Evolutionary conservation across 768 basidiomycete genomes (phyloP).

Genomic region (Hypholoma fasciculare): DNA sequence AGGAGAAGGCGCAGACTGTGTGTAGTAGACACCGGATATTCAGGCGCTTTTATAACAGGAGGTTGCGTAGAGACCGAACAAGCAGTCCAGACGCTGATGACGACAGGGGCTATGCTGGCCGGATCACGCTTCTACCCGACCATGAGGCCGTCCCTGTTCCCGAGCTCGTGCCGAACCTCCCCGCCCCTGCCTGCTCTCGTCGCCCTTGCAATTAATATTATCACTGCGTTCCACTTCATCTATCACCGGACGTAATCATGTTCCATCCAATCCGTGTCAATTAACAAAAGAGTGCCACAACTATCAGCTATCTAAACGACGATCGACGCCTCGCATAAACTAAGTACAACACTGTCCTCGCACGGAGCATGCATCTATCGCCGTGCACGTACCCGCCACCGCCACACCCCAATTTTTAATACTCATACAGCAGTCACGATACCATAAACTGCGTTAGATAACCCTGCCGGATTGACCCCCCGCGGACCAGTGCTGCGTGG

Average conservation of each 20-base stretch:
- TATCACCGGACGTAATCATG: not conserved
- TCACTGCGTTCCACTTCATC: not conserved
- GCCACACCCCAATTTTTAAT: no score
- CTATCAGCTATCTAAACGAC: conserved; percentile 9
- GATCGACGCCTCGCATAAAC: not conserved
- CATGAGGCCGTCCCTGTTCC: not conserved
- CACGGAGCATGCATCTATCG: no score
- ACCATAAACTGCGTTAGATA: no score
- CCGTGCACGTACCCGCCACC: no score
- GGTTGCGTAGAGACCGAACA: not conserved
- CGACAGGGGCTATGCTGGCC: not conserved
- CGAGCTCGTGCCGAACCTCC: not conserved
- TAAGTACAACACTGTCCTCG: not conserved
- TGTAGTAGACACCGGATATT: not conserved
- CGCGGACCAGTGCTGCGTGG: no score
- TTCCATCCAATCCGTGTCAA: no score
- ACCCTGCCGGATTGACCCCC: no score
- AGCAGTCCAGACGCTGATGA: no score
- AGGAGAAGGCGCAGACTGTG: not conserved
- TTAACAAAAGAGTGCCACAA: conserved; percentile 3
- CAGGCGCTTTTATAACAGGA: not conserved
- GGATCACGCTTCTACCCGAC: not conserved
- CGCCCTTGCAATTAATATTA: not conserved
- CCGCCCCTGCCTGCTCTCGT: not conserved
- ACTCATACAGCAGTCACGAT: no score